Conservation (phyloP, 2,329 filamentous ascomycete genomes). For the Didymella exigua region DNA sequence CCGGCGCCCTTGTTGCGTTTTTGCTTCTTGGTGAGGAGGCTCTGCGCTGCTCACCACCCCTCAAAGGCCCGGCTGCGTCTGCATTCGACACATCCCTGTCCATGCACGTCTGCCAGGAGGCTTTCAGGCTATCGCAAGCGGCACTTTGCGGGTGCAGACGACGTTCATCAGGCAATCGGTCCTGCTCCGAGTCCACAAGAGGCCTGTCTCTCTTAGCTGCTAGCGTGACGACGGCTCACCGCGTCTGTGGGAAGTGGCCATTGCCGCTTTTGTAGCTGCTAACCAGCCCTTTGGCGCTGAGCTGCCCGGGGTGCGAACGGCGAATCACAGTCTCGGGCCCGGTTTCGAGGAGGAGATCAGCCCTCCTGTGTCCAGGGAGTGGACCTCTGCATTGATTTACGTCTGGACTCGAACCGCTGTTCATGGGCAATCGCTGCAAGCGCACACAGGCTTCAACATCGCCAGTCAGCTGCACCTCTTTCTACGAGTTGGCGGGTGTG, state of each 20-base stretch:
- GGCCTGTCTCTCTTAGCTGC: conserved; percentile 8
- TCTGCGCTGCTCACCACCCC: conserved; percentile 15
- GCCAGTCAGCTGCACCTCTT: conserved; percentile 7
- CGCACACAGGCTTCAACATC: conserved; percentile 6
- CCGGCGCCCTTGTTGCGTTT: conserved; percentile 1
- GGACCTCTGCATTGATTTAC: conserved; percentile 14
- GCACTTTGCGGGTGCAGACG: conserved; percentile 18
- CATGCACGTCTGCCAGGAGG: conserved; percentile 13
- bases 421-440: conserved; percentile 13
- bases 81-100: conserved; percentile 15
- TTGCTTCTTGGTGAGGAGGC: conserved; percentile 5
- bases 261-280: conserved; percentile 18
- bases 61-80: conserved; percentile 19
- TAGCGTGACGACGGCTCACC: conserved; percentile 14
- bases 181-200: conserved; percentile 26
- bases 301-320: conserved; percentile 17
- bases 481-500: background rate
- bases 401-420: conserved; percentile 12
- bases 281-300: conserved; percentile 15
- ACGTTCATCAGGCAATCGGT: conserved; percentile 25
- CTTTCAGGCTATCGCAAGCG: conserved; percentile 20
- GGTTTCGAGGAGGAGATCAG: conserved; percentile 11
- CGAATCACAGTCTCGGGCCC: conserved; percentile 18
- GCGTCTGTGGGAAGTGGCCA: conserved; percentile 16
- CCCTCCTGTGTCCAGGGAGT: conserved; percentile 14